A percentile compares a stretch with the other conserved stretches of the same genome.
phyloP scores from a whole-genome alignment of 805 yeast species.

The Allodekkera sacchari region DNA sequence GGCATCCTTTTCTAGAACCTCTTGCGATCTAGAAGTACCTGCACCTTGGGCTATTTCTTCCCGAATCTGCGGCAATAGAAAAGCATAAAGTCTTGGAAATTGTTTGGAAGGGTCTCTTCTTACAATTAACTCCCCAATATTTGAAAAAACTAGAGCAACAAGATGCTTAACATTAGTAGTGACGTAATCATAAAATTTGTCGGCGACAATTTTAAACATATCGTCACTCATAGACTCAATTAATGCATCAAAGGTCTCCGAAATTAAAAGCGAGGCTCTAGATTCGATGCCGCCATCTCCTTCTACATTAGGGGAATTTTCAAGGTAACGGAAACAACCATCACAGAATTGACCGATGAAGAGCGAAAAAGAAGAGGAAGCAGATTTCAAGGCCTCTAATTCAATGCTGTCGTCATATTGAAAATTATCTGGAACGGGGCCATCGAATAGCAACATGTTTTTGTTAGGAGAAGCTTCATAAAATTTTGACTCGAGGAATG shows the following conservation, averaged over 20 bases:
- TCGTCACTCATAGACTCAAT: constrained; percentile 56
- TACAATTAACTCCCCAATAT: constrained; percentile 63
- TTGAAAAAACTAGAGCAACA: constrained; percentile 59
- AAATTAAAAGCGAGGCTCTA: constrained; percentile 31
- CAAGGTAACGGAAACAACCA: constrained; percentile 55
- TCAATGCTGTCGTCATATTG: constrained; percentile 37
- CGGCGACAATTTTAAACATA: constrained; percentile 37
- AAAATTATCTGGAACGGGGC: constrained; percentile 21
- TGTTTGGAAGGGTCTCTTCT: constrained; percentile 49
- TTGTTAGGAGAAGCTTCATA: constrained; percentile 24
- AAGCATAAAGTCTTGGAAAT: constrained; percentile 34
- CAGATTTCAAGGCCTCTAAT: constrained; percentile 54
- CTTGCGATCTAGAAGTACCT: constrained; percentile 59
- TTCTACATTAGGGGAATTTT: constrained; percentile 56
- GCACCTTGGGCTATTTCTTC: constrained; percentile 79
- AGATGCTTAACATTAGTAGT: constrained; percentile 50
- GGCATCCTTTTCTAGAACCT: constrained; percentile 70
- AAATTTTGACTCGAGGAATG: constrained; percentile 38
- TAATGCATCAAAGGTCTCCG: constrained; percentile 34
- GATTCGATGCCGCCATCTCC: constrained; percentile 44
- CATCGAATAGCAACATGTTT: constrained; percentile 12
- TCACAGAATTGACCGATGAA: constrained; percentile 49
- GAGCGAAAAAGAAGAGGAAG: constrained; percentile 62
- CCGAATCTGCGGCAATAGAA: constrained; percentile 44
- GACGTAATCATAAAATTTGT: constrained; percentile 47